Percentiles rank a stretch among this genome's conserved stretches.
These are phyloP conservation scores for Lasiosphaeria miniovina DNA, from an alignment of 495 filamentous ascomycete genomes.

Conservation along the genomic window DNA sequence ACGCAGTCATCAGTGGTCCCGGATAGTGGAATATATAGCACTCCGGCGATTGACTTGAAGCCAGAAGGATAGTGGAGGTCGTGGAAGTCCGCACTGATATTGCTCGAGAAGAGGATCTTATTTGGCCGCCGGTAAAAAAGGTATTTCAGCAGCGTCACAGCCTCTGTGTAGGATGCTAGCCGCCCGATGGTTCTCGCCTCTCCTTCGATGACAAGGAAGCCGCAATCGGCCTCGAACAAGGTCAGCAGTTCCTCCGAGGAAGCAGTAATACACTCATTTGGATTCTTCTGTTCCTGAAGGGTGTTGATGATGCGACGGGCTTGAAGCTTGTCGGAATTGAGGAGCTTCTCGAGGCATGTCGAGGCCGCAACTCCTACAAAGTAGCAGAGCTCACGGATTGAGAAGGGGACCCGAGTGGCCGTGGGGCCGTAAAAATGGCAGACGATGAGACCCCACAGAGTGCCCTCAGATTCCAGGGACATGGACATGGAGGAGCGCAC, in stretches of 20 bases:
- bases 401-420: conserved; percentile 77
- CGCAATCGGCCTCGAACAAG: conserved; percentile 78
- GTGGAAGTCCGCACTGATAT: conserved; percentile 67
- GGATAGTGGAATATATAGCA: conserved; percentile 73
- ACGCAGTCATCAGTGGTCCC: conserved; percentile 72
- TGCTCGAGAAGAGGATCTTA: conserved; percentile 65
- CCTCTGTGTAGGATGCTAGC: conserved; percentile 65
- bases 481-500: conserved; percentile 84
- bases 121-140: conserved; percentile 64
- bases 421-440: conserved; percentile 70
- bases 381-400: conserved; percentile 78
- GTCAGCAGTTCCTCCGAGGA: conserved; percentile 77
- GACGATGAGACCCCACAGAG: conserved; percentile 78
- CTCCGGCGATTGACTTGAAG: conserved; percentile 67
- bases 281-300: conserved; percentile 66
- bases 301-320: conserved; percentile 66
- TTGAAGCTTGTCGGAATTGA: conserved; percentile 71
- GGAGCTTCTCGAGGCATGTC: conserved; percentile 74
- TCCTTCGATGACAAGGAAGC: conserved; percentile 69
- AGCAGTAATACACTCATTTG: conserved; percentile 79
- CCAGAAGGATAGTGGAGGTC: conserved; percentile 71
- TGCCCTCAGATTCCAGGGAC: conserved; percentile 70
- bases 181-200: conserved; percentile 77
- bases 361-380: conserved; percentile 75
- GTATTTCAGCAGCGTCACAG: conserved; percentile 73